These are phyloP conservation scores for Wickerhamia fluorescens DNA, from an alignment of 805 yeast genomes.

Conservation along the genomic window DNA sequence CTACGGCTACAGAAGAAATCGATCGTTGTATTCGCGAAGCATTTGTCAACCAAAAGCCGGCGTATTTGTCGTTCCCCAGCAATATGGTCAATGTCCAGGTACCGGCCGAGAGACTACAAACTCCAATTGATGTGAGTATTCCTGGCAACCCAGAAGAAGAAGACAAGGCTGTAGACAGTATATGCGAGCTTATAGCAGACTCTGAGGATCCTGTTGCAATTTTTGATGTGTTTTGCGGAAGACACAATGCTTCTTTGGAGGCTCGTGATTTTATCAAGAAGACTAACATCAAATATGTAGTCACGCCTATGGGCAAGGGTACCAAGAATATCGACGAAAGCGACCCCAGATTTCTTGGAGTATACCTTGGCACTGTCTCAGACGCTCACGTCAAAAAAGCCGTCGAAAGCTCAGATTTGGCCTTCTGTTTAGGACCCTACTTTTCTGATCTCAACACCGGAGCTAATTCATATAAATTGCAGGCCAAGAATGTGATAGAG, in stretches of 20 bases:
- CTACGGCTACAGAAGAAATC: conserved; percentile 8
- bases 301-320: conserved; percentile 21
- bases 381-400: conserved; percentile 14
- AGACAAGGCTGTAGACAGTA: conserved; percentile 4
- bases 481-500: conserved; percentile 16
- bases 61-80: conserved; percentile 11
- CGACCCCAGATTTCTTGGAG: conserved; percentile 14
- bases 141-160: conserved; percentile 10
- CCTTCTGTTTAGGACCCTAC: conserved; percentile 17
- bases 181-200: conserved; percentile 3
- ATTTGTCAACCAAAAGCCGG: conserved; percentile 11
- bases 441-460: conserved; percentile 19
- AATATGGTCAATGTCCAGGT: conserved; percentile 10
- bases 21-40: conserved; percentile 12
- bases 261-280: conserved; percentile 11
- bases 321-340: conserved; percentile 12
- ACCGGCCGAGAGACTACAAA: conserved; percentile 5
- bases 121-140: conserved; percentile 8
- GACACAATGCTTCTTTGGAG: conserved; percentile 13
- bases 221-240: conserved; percentile 15
- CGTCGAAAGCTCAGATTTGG: conserved; percentile 16
- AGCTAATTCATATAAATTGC: conserved; percentile 14
- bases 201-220: conserved; percentile 14
- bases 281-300: conserved; percentile 13
- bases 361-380: conserved; percentile 18